These are phyloP conservation scores for Toxicodendron radicans DNA, from an alignment of 345 rosid genomes.

Conservation along the genomic window DNA sequence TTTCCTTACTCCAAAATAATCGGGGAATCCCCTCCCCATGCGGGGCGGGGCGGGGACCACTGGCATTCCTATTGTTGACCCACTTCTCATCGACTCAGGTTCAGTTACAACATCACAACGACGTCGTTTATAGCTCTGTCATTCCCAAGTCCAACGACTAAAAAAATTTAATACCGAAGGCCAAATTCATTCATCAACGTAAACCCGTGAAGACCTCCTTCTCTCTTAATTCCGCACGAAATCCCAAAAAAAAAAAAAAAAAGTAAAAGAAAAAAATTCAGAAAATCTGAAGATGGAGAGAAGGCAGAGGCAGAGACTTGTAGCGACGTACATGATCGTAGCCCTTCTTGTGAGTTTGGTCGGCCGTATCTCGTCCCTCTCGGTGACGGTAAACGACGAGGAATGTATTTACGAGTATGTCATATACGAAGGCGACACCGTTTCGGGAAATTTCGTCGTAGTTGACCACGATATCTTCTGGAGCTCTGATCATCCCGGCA, in stretches of 20 bases:
- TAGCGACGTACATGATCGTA: slow-evolving; percentile 31
- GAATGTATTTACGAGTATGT: slow-evolving; percentile 96
- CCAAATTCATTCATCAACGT: no score
- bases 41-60: no score
- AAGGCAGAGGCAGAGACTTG: slow-evolving; percentile 19
- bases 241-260: neutral
- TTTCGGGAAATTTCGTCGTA: slow-evolving; percentile 95
- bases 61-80: no score
- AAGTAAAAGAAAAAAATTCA: neutral
- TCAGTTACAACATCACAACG: no score
- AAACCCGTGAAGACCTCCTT: no score
- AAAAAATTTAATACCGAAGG: no score
- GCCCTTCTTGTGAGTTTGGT: slow-evolving; percentile 40
- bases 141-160: no score
- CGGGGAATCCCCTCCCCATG: no score
- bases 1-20: no score
- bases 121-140: no score
- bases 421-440: slow-evolving; percentile 83
- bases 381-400: slow-evolving; percentile 82
- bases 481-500: slow-evolving; percentile 96
- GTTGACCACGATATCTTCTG: slow-evolving; percentile 99
- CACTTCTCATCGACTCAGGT: no score
- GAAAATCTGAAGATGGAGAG: slow-evolving; percentile 12
- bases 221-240: no score
- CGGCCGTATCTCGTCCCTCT: slow-evolving; percentile 57